phyloP scores from a whole-genome alignment of 176 grass and related monocot species.

The Thalia dealbata region DNA sequence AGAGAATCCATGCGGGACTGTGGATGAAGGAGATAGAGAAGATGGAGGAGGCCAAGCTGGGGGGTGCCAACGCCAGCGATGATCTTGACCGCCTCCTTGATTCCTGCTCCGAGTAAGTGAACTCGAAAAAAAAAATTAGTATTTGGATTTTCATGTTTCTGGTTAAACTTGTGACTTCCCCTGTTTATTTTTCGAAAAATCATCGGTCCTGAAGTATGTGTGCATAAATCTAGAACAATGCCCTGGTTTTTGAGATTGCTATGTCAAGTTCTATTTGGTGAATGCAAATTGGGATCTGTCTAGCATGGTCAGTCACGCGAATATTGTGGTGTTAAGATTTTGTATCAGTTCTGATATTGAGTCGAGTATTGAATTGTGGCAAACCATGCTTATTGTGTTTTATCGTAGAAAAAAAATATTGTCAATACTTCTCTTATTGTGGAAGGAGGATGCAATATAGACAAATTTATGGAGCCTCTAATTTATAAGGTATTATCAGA shows the following conservation, averaged over 20 bases:
- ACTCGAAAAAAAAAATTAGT: neutral
- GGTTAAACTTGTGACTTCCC: neutral
- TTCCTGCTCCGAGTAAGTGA: constrained; percentile 72
- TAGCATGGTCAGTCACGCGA: neutral
- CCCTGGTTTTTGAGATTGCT: too few species aligned
- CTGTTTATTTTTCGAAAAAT: neutral
- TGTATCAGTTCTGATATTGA: neutral
- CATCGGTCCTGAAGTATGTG: neutral
- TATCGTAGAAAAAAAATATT: neutral
- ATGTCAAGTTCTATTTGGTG: too few species aligned
- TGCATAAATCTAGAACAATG: too few species aligned
- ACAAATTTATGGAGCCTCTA: too few species aligned
- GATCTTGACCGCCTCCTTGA: constrained; percentile 83
- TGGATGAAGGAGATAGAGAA: constrained; percentile 97
- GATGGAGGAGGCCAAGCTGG: constrained; percentile 73
- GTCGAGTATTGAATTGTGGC: neutral
- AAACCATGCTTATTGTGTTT: neutral
- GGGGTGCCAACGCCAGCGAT: constrained; percentile 39
- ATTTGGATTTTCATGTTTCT: neutral
- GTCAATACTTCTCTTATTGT: neutral
- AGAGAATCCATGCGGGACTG: constrained; percentile 68
- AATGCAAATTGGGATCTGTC: neutral
- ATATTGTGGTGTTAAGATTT: neutral
- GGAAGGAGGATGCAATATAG: neutral
- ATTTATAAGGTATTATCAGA: neutral